phyloP scores from a whole-genome alignment of 75 land plant genomes.

The Picea glauca region DNA sequence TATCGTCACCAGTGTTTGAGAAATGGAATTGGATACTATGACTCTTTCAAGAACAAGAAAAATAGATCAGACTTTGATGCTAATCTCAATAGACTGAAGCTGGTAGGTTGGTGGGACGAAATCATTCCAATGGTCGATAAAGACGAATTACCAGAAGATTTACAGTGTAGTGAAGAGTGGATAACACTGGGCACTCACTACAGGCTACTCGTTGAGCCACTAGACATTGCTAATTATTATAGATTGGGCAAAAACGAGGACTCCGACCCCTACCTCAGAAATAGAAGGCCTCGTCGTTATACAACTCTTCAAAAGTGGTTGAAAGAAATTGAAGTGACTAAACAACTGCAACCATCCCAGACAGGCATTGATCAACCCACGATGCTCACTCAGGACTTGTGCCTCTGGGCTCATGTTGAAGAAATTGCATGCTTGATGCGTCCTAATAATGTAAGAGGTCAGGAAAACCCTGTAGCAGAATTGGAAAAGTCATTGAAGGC shows the following conservation, averaged over 20 bases:
- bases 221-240: conserved; percentile 77
- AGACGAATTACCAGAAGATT: conserved; percentile 53
- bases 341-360: not conserved
- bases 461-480: conserved; percentile 9
- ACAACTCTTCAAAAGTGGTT: conserved; percentile 43
- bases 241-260: conserved; percentile 52
- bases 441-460: not conserved
- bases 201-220: conserved; percentile 55
- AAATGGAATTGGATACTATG: conserved; percentile 43
- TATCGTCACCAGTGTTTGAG: conserved; percentile 23
- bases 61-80: conserved; percentile 38
- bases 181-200: conserved; percentile 41
- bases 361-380: not conserved
- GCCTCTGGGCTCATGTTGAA: not conserved
- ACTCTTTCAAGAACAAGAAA: conserved; percentile 39
- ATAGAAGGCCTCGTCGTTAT: conserved; percentile 54
- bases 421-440: not conserved
- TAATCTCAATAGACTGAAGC: conserved; percentile 46
- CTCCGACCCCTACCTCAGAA: conserved; percentile 45
- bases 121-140: conserved; percentile 47
- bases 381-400: not conserved
- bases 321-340: conserved; percentile 1
- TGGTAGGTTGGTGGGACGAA: conserved; percentile 66
- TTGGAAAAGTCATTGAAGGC: not conserved
- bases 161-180: conserved; percentile 44